phyloP scores from a whole-genome alignment of 306 rosid species.

The Lathyrus aphaca region DNA sequence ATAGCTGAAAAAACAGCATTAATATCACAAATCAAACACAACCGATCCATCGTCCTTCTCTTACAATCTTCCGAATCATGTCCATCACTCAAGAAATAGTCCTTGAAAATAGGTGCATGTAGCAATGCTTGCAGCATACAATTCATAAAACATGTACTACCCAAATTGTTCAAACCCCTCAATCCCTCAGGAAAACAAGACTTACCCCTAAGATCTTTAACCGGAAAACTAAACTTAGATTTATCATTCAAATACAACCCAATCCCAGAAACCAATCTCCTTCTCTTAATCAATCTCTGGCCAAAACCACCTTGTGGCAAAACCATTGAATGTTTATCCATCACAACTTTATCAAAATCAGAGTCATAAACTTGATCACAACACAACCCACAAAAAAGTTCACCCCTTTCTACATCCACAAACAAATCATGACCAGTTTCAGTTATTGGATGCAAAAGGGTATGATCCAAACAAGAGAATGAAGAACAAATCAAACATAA shows the following conservation, averaged over 20 bases:
- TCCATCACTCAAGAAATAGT: constrained; percentile 74
- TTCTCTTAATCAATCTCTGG: constrained; percentile 79
- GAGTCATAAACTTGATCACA: constrained; percentile 88
- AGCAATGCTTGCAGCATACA: constrained; percentile 87
- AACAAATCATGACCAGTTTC: constrained; percentile 65
- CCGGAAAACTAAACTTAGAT: constrained; percentile 42
- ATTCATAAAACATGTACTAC: constrained; percentile 89
- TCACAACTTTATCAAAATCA: constrained; percentile 77
- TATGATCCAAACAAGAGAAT: constrained; percentile 66
- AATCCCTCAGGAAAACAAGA: constrained; percentile 83
- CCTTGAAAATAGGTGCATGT: constrained; percentile 74
- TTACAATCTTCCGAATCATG: constrained; percentile 63
- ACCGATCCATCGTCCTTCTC: constrained; percentile 49
- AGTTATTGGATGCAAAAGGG: constrained; percentile 53
- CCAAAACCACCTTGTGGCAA: constrained; percentile 54
- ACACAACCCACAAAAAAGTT: constrained; percentile 79
- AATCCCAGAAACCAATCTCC: constrained; percentile 54
- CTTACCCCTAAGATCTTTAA: constrained; percentile 64
- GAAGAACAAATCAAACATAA: constrained; percentile 79
- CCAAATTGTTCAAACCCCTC: constrained; percentile 89
- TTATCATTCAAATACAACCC: constrained; percentile 56
- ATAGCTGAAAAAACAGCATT: constrained; percentile 70
- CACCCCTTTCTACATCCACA: constrained; percentile 84
- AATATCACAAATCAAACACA: constrained; percentile 81
- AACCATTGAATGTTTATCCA: constrained; percentile 65